These are phyloP conservation scores for Colletotrichum gigasporum DNA, from an alignment of 2,329 filamentous ascomycete genomes.

Conservation along the genomic window DNA sequence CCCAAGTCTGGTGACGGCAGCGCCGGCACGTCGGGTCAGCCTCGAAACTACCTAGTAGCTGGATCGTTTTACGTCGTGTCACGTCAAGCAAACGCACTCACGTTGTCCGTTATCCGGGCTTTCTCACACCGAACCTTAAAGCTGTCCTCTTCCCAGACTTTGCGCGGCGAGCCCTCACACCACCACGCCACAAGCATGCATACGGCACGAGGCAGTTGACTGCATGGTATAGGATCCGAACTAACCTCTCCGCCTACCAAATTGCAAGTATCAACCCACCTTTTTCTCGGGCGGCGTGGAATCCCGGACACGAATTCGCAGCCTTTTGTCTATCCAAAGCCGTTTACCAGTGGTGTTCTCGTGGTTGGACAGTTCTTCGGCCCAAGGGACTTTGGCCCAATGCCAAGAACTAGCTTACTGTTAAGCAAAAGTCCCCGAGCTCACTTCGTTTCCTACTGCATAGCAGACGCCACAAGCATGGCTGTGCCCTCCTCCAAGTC, in stretches of 20 bases:
- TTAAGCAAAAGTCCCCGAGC: neutral
- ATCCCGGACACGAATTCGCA: neutral
- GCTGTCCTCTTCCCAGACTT: neutral
- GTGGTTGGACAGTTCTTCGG: neutral
- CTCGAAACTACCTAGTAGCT: neutral
- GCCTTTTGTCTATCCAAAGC: neutral
- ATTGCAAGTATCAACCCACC: neutral
- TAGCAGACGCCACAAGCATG: conserved; percentile 1
- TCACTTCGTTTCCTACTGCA: neutral
- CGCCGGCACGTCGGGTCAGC: neutral
- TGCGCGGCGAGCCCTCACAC: neutral
- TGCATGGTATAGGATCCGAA: neutral
- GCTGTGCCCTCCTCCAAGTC: neutral
- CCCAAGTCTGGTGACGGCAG: neutral
- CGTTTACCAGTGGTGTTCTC: neutral
- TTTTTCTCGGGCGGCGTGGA: neutral
- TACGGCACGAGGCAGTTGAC: neutral
- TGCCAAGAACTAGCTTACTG: neutral
- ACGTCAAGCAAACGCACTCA: neutral
- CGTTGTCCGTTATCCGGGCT: neutral
- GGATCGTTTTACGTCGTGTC: neutral
- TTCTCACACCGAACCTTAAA: neutral
- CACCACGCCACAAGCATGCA: neutral
- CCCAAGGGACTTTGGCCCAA: neutral
- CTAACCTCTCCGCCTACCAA: neutral